phyloP scores from a whole-genome alignment of 1,284 basidiomycete genomes.

The Leccinum fuscescens region DNA sequence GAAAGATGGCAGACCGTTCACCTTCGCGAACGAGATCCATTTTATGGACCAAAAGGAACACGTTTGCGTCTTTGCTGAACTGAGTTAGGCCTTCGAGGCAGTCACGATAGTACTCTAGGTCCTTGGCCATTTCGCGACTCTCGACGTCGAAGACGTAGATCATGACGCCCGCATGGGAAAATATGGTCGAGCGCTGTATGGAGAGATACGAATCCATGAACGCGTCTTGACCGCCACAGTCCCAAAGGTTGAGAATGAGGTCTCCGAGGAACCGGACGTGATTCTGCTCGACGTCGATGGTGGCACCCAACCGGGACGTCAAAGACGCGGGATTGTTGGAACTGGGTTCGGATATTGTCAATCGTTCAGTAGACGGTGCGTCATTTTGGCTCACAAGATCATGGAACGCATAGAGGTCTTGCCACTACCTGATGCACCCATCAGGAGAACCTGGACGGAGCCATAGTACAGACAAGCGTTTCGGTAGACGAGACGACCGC shows the following conservation, averaged over 20 bases:
- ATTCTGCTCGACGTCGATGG: constrained; percentile 97
- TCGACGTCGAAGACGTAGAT: constrained; percentile 99
- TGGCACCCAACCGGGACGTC: constrained; percentile 90
- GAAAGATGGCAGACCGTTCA: constrained; percentile 54
- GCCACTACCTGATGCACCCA: constrained; percentile 90
- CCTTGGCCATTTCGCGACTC: constrained; percentile 68
- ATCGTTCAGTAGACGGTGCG: neutral
- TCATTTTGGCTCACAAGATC: constrained; percentile 77
- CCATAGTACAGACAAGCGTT: neutral
- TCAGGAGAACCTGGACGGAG: constrained; percentile 73
- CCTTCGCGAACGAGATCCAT: constrained; percentile 83
- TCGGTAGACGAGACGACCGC: neutral
- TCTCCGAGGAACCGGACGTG: constrained; percentile 96
- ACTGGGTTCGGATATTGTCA: constrained; percentile 41
- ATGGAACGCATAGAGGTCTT: constrained; percentile 98
- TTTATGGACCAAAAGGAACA: constrained; percentile 95
- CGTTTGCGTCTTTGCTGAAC: constrained; percentile 76
- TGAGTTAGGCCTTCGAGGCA: constrained; percentile 79
- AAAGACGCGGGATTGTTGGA: constrained; percentile 93
- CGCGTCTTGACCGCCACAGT: constrained; percentile 96
- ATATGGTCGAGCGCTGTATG: constrained; percentile 88
- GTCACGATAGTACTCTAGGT: constrained; percentile 85
- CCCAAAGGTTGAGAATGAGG: constrained; percentile 94
- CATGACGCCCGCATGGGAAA: constrained; percentile 92
- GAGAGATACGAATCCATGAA: constrained; percentile 97